phyloP scores from a whole-genome alignment of 805 yeast species.

The Saccharomycopsis babjevae region DNA sequence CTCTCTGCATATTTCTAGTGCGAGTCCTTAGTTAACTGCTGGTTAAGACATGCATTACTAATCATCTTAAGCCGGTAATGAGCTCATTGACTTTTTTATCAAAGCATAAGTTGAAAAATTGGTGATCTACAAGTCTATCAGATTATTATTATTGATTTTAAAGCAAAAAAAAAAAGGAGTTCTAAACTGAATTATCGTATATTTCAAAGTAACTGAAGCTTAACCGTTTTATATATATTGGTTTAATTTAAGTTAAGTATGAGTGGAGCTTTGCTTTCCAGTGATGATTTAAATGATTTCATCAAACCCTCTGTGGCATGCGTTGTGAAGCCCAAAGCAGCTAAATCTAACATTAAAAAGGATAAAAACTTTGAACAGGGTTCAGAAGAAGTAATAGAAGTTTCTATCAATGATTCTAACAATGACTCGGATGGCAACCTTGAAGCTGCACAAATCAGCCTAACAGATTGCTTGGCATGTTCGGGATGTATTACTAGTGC shows the following conservation, averaged over 20 bases:
- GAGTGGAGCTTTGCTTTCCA: constrained; percentile 63
- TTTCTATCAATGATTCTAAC: constrained; percentile 31
- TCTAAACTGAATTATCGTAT: too few relatives aligned
- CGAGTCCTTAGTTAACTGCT: too few relatives aligned
- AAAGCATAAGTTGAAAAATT: too few relatives aligned
- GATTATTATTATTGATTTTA: too few relatives aligned
- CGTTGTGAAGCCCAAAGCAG: constrained; percentile 56
- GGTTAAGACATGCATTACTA: too few relatives aligned
- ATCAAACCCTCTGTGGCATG: constrained; percentile 93
- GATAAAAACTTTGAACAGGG: constrained; percentile 24
- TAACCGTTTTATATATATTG: not conserved
- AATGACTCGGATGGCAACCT: constrained; percentile 43
- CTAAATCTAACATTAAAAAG: constrained; percentile 29
- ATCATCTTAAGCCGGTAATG: too few relatives aligned
- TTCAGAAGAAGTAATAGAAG: constrained; percentile 60
- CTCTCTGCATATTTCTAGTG: too few relatives aligned
- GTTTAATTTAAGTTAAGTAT: not conserved
- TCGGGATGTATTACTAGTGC: constrained; percentile 96
- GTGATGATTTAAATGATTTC: constrained; percentile 88
- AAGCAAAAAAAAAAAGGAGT: too few relatives aligned
- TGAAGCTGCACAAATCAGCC: constrained; percentile 75
- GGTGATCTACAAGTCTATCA: too few relatives aligned
- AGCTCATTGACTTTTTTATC: too few relatives aligned
- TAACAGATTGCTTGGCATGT: constrained; percentile 92
- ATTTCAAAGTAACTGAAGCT: not conserved